phyloP scores from a whole-genome alignment of 73 alveolate genomes.

The Paramecium sexaurelia region DNA sequence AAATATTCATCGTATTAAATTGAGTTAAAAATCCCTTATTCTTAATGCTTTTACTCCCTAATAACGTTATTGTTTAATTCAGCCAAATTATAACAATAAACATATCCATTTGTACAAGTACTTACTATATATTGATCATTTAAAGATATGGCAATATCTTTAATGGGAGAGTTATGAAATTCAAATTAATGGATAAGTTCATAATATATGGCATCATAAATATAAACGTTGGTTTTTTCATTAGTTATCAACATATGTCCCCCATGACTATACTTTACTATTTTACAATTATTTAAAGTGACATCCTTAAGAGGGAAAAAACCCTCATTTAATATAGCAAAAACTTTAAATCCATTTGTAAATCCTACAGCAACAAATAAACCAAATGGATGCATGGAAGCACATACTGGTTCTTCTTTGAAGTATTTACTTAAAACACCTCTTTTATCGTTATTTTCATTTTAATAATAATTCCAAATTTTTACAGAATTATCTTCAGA shows the following conservation, averaged over 20 bases:
- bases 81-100: conserved; percentile 54
- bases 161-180: conserved; percentile 62
- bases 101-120: conserved; percentile 69
- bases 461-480: conserved; percentile 67
- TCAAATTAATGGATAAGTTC: conserved; percentile 59
- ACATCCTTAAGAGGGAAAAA: conserved; percentile 66
- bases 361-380: conserved; percentile 67
- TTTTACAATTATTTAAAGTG: conserved; percentile 39
- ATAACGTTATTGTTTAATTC: conserved; percentile 33
- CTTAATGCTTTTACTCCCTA: conserved; percentile 56
- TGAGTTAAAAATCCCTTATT: conserved; percentile 57
- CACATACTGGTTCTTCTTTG: conserved; percentile 69
- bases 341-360: conserved; percentile 66
- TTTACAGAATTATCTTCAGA: conserved; percentile 69
- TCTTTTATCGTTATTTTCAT: conserved; percentile 50
- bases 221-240: conserved; percentile 44
- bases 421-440: conserved; percentile 61
- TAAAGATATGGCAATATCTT: conserved; percentile 60
- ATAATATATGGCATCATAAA: conserved; percentile 64
- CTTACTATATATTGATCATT: conserved; percentile 60
- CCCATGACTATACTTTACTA: conserved; percentile 66
- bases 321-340: conserved; percentile 64
- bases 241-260: conserved; percentile 63
- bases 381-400: conserved; percentile 68
- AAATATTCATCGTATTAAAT: conserved; percentile 58